A percentile compares a stretch with the other conserved stretches of the same genome.
These are phyloP conservation scores for Fusarium domesticum DNA, from an alignment of 2,329 filamentous ascomycete species.

Conservation along the genomic window DNA sequence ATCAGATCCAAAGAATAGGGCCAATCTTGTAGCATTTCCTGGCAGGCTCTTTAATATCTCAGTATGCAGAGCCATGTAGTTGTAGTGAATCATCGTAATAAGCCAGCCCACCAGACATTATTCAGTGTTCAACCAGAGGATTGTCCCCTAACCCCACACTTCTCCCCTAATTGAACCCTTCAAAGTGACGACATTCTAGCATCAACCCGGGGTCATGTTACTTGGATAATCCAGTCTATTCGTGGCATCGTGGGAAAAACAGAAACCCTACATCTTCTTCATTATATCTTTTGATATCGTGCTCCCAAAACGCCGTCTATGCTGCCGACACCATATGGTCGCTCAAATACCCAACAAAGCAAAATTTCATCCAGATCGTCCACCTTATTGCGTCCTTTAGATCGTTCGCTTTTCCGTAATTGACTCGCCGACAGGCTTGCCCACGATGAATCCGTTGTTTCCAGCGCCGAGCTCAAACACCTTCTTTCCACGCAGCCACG, in stretches of 20 bases:
- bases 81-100: too few relatives aligned
- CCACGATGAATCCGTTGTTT: slow-evolving; percentile 49
- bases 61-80: too few relatives aligned
- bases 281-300: neutral
- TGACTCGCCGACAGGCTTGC: slow-evolving; percentile 47
- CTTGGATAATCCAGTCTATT: neutral
- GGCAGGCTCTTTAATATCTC: too few relatives aligned
- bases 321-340: neutral
- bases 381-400: slow-evolving; percentile 23
- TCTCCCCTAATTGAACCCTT: too few relatives aligned
- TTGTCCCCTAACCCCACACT: too few relatives aligned
- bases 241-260: neutral
- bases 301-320: neutral
- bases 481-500: slow-evolving; percentile 74
- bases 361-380: neutral
- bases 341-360: neutral
- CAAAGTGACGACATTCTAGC: too few relatives aligned
- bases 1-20: too few relatives aligned
- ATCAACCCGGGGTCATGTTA: neutral
- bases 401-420: slow-evolving; percentile 59
- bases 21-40: too few relatives aligned
- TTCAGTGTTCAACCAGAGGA: too few relatives aligned
- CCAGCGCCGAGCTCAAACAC: slow-evolving; percentile 67
- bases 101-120: too few relatives aligned
- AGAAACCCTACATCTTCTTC: neutral